Percentiles rank a stretch among this genome's conserved stretches.
phyloP scores from a whole-genome alignment of 2,329 filamentous ascomycete genomes.

The Diplodia scrobiculata region DNA sequence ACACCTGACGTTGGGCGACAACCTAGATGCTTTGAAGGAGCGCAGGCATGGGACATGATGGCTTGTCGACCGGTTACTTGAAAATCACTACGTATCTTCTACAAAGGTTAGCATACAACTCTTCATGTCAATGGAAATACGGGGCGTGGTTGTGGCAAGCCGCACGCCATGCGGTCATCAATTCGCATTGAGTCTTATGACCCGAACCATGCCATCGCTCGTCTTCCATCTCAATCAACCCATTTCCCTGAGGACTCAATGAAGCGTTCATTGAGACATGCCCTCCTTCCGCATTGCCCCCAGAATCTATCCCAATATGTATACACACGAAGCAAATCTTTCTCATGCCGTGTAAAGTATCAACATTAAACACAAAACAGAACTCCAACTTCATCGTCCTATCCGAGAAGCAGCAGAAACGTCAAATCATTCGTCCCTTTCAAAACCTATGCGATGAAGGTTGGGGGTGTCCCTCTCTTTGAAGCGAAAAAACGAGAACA shows the following conservation, averaged over 20 bases:
- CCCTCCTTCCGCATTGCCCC: background rate
- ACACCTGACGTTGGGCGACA: too few species aligned
- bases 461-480: background rate
- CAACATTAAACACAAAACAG: slow-evolving; percentile 13
- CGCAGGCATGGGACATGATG: too few species aligned
- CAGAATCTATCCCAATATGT: background rate
- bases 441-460: background rate
- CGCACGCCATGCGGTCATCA: background rate
- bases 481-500: background rate
- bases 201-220: background rate
- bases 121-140: background rate
- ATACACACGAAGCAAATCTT: slow-evolving; percentile 5
- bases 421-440: slow-evolving; percentile 6
- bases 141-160: background rate
- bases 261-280: background rate
- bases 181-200: background rate
- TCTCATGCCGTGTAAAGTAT: background rate
- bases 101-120: too few species aligned
- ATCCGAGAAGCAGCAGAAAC: background rate
- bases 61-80: too few species aligned
- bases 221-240: background rate
- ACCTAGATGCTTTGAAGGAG: too few species aligned
- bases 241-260: background rate
- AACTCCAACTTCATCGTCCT: background rate
- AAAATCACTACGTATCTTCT: too few species aligned